These are phyloP conservation scores for Umbelopsis ramanniana DNA, from an alignment of 192 early-diverging fungal genomes.

Conservation along the genomic window DNA sequence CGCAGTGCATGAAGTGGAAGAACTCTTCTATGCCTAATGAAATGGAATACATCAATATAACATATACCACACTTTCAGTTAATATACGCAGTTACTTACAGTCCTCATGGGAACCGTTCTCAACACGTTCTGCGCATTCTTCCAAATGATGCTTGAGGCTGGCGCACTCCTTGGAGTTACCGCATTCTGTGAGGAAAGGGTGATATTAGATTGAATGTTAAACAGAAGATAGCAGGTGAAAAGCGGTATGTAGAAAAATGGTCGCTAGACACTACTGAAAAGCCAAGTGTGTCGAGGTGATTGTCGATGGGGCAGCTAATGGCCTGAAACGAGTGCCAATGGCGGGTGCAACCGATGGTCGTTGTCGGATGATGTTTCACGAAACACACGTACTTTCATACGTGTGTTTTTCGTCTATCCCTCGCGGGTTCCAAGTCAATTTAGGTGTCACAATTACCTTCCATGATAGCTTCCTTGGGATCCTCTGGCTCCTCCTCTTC, in stretches of 20 bases:
- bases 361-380: too few relatives aligned
- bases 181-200: conserved; percentile 53
- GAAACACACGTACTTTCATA: too few relatives aligned
- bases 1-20: conserved; percentile 83
- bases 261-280: too few relatives aligned
- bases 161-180: conserved; percentile 63
- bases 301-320: too few relatives aligned
- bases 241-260: too few relatives aligned
- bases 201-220: neutral
- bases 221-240: too few relatives aligned
- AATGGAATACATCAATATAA: conserved; percentile 8
- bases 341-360: too few relatives aligned
- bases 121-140: conserved; percentile 77
- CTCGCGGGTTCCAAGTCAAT: neutral
- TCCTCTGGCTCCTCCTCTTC: conserved; percentile 61
- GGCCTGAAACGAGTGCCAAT: too few relatives aligned
- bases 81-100: conserved; percentile 46
- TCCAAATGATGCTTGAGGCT: conserved; percentile 78
- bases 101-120: conserved; percentile 72
- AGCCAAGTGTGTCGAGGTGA: too few relatives aligned
- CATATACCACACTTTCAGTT: neutral
- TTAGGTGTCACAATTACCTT: conserved; percentile 46
- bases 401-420: too few relatives aligned
- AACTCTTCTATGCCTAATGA: conserved; percentile 69
- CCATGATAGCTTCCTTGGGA: conserved; percentile 60